Base-by-base conservation (phyloP, 306 rosid genomes). In the Prunus dulcis region DNA sequence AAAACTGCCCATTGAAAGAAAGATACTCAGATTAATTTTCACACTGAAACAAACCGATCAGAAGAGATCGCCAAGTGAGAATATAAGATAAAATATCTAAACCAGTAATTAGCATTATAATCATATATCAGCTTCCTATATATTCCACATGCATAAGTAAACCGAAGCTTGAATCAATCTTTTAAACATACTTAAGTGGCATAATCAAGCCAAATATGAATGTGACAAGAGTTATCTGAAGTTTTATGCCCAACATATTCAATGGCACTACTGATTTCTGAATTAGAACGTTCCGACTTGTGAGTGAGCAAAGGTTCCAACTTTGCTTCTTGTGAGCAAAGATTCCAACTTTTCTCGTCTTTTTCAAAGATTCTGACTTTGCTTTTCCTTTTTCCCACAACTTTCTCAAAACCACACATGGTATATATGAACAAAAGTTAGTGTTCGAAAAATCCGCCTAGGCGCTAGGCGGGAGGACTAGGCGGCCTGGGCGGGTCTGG, bases 1-100 rank as follows among this genome's bases (percentile, higher is more conserved):
- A 41, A 82, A 25, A 23, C 82, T 82, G 82, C 80, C 69, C 63
- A 49, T 38, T 41, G 27, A 53, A 80, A 51, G 34, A 8, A 73
- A 2, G 18, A 45, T 13, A 55, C 22, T 32, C 53, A 4, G 73
- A 27, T 9, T 8, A n/a, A n/a, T 3, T 38, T 34, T 72, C 76
- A 38, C 67, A 56, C 18, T 22, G 38, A 34, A 55, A 56, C 45
- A 41, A 57, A 19, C 45, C 68, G 10, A 58, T 17, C 55, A 57
- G 6, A 6, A 67, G 38, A 57, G 18, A 18, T 32, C 23, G 8
- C 47, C 17, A 64, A 25, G 18, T 12, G 34, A 17, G 22, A 28
- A 13, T 8, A 51, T 17, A 13, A 41, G 67, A 27, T 28, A 28
- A 22, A 5, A 22, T 15, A 22, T 20, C 64, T 2, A 38, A 20